phyloP scores from a whole-genome alignment of 306 rosid species.

The Vigna reflexopilosa region DNA sequence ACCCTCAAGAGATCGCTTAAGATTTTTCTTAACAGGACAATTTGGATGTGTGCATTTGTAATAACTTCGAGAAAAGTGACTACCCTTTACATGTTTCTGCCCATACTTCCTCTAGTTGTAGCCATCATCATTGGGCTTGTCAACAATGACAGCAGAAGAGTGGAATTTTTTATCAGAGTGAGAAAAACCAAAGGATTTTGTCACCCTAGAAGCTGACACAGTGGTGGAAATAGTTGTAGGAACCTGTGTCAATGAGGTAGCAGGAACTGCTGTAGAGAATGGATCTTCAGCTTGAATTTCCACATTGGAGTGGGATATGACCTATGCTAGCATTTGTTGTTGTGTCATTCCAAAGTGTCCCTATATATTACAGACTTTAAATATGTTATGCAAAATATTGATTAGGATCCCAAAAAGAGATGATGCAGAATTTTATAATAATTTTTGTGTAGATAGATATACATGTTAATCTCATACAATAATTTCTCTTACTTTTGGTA shows the following conservation, averaged over 20 bases:
- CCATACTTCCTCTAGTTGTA: constrained; percentile 89
- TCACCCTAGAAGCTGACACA: constrained; percentile 10
- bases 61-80: constrained; percentile 69
- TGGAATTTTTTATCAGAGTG: constrained; percentile 55
- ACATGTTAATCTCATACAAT: background rate
- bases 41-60: constrained; percentile 44
- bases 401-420: no score
- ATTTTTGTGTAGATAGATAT: no score
- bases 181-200: constrained; percentile 53
- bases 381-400: no score
- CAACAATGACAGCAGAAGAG: constrained; percentile 48
- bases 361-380: constrained; percentile 39
- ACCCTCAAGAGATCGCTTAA: constrained; percentile 76
- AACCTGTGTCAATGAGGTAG: constrained; percentile 45
- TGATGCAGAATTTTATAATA: no score
- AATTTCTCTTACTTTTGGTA: no score
- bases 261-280: constrained; percentile 44
- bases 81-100: constrained; percentile 85
- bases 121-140: constrained; percentile 71
- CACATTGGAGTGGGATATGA: constrained; percentile 56
- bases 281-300: constrained; percentile 50
- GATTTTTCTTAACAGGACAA: constrained; percentile 82
- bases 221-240: constrained; percentile 28
- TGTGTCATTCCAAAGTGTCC: constrained; percentile 66
- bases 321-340: constrained; percentile 68